A percentile compares a stretch with the other conserved stretches of the same genome.
These are phyloP conservation scores for Castanopsis chinensis DNA, from an alignment of 306 rosid genomes.

Conservation along the genomic window DNA sequence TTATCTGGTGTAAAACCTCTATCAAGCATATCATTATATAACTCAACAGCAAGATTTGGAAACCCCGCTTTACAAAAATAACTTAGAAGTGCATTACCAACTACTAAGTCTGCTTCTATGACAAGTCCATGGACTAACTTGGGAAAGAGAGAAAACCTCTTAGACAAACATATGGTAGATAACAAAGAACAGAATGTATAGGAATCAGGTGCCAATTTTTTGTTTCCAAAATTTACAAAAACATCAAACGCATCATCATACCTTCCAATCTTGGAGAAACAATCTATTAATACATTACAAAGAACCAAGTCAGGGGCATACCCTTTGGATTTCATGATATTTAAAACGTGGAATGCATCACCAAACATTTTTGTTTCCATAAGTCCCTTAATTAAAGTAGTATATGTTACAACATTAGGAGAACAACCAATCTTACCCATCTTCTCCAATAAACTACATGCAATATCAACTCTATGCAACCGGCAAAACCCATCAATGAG, in stretches of 20 bases:
- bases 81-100: conserved; percentile 56
- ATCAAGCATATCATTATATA: conserved; percentile 44
- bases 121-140: conserved; percentile 27
- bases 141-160: conserved; percentile 45
- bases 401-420: conserved; percentile 56
- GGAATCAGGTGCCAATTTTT: conserved; percentile 51
- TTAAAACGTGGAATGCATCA: conserved; percentile 40
- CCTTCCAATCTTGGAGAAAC: conserved; percentile 53
- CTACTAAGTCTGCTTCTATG: conserved; percentile 49
- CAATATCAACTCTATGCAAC: conserved; percentile 34
- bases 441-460: conserved; percentile 32
- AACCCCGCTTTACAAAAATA: conserved; percentile 40
- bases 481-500: conserved; percentile 44
- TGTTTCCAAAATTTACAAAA: conserved; percentile 24
- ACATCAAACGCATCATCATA: conserved; percentile 43
- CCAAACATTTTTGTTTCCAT: conserved; percentile 40
- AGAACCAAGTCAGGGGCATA: conserved; percentile 46
- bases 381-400: conserved; percentile 55
- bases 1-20: conserved; percentile 55
- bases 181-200: conserved; percentile 45
- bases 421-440: conserved; percentile 42
- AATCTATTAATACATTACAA: conserved; percentile 55
- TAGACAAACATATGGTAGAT: conserved; percentile 31
- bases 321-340: conserved; percentile 38
- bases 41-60: conserved; percentile 39